Base-by-base conservation (phyloP, 768 basidiomycete species). In the Pisolithus albus region DNA sequence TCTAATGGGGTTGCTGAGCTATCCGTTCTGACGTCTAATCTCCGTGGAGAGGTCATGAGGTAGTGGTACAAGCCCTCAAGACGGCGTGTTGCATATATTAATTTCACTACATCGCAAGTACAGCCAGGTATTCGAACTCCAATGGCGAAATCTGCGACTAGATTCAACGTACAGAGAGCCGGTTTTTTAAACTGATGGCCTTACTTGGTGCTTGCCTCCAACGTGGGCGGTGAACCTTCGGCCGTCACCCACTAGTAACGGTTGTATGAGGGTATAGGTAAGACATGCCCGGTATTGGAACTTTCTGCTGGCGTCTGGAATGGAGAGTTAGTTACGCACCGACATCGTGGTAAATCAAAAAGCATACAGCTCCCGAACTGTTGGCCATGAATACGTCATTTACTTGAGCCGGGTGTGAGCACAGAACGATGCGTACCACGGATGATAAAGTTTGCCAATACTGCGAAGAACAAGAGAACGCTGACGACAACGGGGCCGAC, bases 361-460 rank as follows among this genome's bases (percentile, higher is more conserved):
- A 1, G 63, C 75, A 62, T 63, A 84, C 84, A 86, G 64, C 56
- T 85, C 83, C 46, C 73, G 80, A 19, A 85, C 83, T 85, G 53
- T 11, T 38, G 41, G 7, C 19, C 1, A 52, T 41, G 38, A 45
- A 47, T 42, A n/a, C 30, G 10, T 26, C 13, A 21, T 34, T 53
- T 15, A 58, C 52, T 46, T 18, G n/a, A 15, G 45, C 49, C 18
- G 6, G 3, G n/a, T 10, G 11, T 42, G 18, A 34, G 47, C 56
- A 42, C 28, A 18, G 26, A 19, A n/a, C 10, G 42, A 41, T 19
- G 71, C 81, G 56, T 60, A 91, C 89, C 84, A 70, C 94, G 83
- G 53, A 95, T 75, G 54, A 91, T 60, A 63, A 97, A 96, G 69
- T 97, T 97, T 45, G 82, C 77, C 26, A 95, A 76, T 7, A 99